Percentiles rank a stretch among this genome's conserved stretches.
These are phyloP conservation scores for Candida odintsovae DNA, from an alignment of 805 yeast genomes.

Conservation along the genomic window DNA sequence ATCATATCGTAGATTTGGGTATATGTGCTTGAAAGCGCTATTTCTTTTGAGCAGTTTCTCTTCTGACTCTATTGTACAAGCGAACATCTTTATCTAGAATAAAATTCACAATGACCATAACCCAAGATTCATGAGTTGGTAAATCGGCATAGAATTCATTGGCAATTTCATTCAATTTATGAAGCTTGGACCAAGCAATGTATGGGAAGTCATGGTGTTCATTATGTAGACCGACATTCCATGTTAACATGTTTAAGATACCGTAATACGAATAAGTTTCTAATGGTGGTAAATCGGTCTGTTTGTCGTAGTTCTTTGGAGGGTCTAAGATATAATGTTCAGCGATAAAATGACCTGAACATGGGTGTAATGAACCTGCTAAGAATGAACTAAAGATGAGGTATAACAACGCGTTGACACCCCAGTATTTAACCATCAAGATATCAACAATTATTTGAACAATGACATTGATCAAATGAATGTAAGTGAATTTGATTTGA, in stretches of 20 bases:
- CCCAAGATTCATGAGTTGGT: slow-evolving; percentile 76
- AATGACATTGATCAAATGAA: slow-evolving; percentile 61
- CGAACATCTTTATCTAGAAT: slow-evolving; percentile 60
- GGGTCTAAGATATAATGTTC: slow-evolving; percentile 81
- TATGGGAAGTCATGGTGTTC: slow-evolving; percentile 96
- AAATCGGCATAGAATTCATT: slow-evolving; percentile 76
- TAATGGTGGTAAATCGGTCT: slow-evolving; percentile 44
- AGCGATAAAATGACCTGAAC: slow-evolving; percentile 95
- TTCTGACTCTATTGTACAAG: slow-evolving; percentile 77
- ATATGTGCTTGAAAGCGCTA: too few species aligned
- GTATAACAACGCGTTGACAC: slow-evolving; percentile 57
- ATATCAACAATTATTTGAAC: slow-evolving; percentile 56
- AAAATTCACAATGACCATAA: slow-evolving; percentile 67
- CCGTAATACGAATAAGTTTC: slow-evolving; percentile 93
- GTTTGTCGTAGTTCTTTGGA: slow-evolving; percentile 27
- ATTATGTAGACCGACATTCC: slow-evolving; percentile 93
- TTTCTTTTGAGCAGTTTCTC: slow-evolving; percentile 29
- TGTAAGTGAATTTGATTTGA: slow-evolving; percentile 62
- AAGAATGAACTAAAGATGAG: slow-evolving; percentile 72
- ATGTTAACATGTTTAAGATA: slow-evolving; percentile 64
- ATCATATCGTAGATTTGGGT: background rate
- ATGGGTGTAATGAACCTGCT: slow-evolving; percentile 90
- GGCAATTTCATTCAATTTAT: slow-evolving; percentile 59
- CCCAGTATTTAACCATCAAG: slow-evolving; percentile 54
- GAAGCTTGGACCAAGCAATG: slow-evolving; percentile 82